Conservation (phyloP, 352 stramenopile genomes). For the Pythium oligandrum region DNA sequence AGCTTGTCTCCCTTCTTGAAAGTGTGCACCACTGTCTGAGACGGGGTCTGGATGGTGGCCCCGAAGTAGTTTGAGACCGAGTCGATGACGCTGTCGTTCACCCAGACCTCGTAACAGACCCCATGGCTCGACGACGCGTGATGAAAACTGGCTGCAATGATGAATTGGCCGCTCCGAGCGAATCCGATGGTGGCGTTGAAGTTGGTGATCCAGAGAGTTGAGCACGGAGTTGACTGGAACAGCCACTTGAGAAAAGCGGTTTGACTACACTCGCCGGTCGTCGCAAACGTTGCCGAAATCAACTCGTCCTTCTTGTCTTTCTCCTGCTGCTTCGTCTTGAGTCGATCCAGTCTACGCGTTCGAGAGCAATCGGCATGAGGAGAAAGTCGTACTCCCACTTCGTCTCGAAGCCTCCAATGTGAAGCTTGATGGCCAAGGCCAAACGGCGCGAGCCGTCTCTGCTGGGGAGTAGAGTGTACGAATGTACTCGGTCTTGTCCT, state of each 20-base stretch:
- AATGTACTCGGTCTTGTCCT: too few species aligned
- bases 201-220: too few species aligned
- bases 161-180: conserved; percentile 1
- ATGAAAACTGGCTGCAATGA: conserved; percentile 3
- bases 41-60: conserved; percentile 5
- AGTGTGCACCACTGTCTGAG: neutral
- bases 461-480: too few species aligned
- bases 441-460: neutral
- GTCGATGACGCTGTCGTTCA: conserved; percentile 1
- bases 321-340: neutral
- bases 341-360: neutral
- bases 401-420: neutral
- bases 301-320: neutral
- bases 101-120: conserved; percentile 1
- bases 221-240: too few species aligned
- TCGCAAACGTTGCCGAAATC: too few species aligned
- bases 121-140: conserved; percentile 8
- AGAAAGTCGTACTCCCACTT: conserved; percentile 1
- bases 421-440: neutral
- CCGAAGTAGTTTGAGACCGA: conserved; percentile 3
- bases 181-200: too few species aligned
- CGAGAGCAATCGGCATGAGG: neutral
- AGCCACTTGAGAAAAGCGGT: too few species aligned
- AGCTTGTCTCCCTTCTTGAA: neutral
- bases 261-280: too few species aligned